phyloP scores from a whole-genome alignment of 192 early-diverging fungal genomes.

The Backusella tarrabulga region DNA sequence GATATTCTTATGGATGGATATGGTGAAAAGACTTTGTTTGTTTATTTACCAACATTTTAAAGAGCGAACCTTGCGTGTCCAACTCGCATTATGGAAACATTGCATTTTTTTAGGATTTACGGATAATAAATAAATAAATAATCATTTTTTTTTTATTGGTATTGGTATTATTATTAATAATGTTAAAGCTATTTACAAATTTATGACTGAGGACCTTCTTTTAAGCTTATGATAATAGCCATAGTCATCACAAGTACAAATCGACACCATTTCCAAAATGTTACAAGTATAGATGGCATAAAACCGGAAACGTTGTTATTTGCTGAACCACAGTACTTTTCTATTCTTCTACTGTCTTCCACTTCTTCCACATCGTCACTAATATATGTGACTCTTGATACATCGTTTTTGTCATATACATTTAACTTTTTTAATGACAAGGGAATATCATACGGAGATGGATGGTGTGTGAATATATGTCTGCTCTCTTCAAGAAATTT shows the following conservation, averaged over 20 bases:
- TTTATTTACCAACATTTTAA: background rate
- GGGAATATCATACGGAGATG: background rate
- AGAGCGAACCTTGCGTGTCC: background rate
- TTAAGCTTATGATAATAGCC: conserved; percentile 9
- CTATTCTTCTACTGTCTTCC: background rate
- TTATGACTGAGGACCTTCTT: background rate
- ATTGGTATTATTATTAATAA: background rate
- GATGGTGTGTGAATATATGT: background rate
- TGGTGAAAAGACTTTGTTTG: background rate
- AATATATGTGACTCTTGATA: background rate
- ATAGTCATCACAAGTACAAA: conserved; percentile 5
- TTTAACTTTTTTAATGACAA: background rate
- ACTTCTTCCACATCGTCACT: background rate
- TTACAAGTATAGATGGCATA: background rate
- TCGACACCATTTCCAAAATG: background rate
- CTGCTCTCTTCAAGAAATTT: conserved; percentile 8
- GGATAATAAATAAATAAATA: background rate
- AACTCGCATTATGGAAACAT: background rate
- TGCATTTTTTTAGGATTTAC: background rate
- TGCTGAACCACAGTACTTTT: background rate
- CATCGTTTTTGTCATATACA: background rate
- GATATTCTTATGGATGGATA: background rate
- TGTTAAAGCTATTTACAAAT: background rate
- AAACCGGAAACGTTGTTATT: too few relatives aligned
- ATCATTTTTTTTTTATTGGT: background rate